Evolutionary conservation across 148 eudicot genomes (phyloP), one percentile per base, ranked within the genome.

Genomic region (Rheum nobile): DNA sequence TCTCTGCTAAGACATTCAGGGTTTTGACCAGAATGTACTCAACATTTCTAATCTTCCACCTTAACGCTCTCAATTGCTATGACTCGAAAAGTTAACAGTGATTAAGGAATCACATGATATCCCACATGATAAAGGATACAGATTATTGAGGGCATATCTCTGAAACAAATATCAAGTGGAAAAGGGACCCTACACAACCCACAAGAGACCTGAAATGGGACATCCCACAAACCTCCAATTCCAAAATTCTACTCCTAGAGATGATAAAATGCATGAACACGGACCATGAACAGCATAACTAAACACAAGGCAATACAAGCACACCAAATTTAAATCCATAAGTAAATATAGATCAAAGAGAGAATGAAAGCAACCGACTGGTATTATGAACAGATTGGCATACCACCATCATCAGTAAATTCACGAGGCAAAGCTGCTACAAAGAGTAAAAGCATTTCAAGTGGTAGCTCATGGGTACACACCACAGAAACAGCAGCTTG

Each of bases 391-490:
- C 69, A 63, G 21, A 17, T 31, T 32, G 16, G 69, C 96, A 52
- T 89, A 93, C 97, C 97, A 75, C 88, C 88, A 74, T 52, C 73
- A 81, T 91, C 90, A 71, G 93, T 90, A 79, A 81, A 86, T 80
- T 92, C 99, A 71, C 87, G 86, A 48, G 97, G 99, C 72, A 95
- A 75, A 70, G 92, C 86, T 75, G 92, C 86, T 79, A 95, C 78
- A 84, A 95, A 90, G 81, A 82, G 88, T 69, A 88, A 83, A 65
- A 95, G 80, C 67, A 80, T 79, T 83, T 90, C 96, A 79, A 92
- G 82, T 75, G 97, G 81, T 63, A 95, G 78, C 78, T 90, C 96
- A 69, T 46, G 79, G 19, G 88, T 74, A 67, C 78, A 74, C 75
- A 87, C 82, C 38, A 85, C 84, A 28, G 89, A 81, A 47, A 81